These are phyloP conservation scores for Aureobasidium pullulans DNA, from an alignment of 2,329 filamentous ascomycete genomes.

Conservation along the genomic window DNA sequence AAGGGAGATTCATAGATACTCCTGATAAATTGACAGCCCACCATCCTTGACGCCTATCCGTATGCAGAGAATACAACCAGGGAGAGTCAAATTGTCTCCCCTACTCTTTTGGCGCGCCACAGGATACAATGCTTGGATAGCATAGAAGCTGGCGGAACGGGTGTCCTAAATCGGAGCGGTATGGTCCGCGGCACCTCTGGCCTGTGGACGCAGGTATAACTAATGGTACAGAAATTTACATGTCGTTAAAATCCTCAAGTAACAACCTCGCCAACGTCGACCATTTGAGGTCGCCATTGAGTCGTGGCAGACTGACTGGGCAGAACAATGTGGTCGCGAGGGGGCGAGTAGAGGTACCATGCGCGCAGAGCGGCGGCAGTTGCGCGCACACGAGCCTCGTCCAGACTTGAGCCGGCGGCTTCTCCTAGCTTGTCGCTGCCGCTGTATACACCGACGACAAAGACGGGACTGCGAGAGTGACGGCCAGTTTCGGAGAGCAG, in stretches of 20 bases:
- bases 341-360: slow-evolving; percentile 93
- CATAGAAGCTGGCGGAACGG: neutral
- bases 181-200: neutral
- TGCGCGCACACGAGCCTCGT: slow-evolving; percentile 70
- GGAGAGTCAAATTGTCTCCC: neutral
- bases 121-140: neutral
- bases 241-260: slow-evolving; percentile 21
- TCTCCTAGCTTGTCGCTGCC: slow-evolving; percentile 88
- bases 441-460: slow-evolving; percentile 87
- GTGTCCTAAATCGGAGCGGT: neutral
- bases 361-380: slow-evolving; percentile 79
- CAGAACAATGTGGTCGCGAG: slow-evolving; percentile 42
- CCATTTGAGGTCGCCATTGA: slow-evolving; percentile 47
- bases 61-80: slow-evolving; percentile 12
- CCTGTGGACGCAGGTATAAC: neutral
- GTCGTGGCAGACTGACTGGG: slow-evolving; percentile 42
- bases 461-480: slow-evolving; percentile 76
- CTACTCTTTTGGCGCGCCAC: neutral
- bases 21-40: slow-evolving; percentile 5
- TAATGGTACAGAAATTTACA: slow-evolving; percentile 11
- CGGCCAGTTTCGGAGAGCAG: slow-evolving; percentile 88
- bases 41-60: slow-evolving; percentile 7
- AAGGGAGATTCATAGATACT: neutral
- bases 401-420: slow-evolving; percentile 69
- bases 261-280: slow-evolving; percentile 52